phyloP scores from a whole-genome alignment of 1,139 yeast genomes.

The Hyphopichia pseudoburtonii region DNA sequence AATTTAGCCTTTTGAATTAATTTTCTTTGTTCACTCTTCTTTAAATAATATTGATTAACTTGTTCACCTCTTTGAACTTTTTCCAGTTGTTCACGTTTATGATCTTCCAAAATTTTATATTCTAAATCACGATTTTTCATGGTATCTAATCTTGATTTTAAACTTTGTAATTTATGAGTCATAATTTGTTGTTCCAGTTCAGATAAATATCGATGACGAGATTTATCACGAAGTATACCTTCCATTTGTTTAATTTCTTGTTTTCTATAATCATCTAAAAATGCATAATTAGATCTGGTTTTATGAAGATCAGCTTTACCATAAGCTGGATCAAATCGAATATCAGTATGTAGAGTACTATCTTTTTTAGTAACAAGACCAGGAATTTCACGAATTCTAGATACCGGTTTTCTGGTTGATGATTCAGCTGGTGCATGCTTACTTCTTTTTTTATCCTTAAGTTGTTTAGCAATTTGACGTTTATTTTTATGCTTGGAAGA shows the following conservation, averaged over 20 bases:
- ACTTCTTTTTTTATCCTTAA: slow-evolving; percentile 26
- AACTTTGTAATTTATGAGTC: slow-evolving; percentile 54
- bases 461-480: neutral
- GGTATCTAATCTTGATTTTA: slow-evolving; percentile 75
- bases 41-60: slow-evolving; percentile 59
- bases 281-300: slow-evolving; percentile 75
- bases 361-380: slow-evolving; percentile 55
- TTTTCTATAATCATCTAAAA: slow-evolving; percentile 81
- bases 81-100: slow-evolving; percentile 48
- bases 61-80: slow-evolving; percentile 50
- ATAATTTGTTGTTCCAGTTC: slow-evolving; percentile 54
- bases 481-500: neutral
- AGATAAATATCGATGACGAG: slow-evolving; percentile 42
- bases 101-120: slow-evolving; percentile 55
- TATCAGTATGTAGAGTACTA: slow-evolving; percentile 61
- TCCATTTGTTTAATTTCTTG: slow-evolving; percentile 66
- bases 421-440: slow-evolving; percentile 83
- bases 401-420: slow-evolving; percentile 71
- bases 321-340: slow-evolving; percentile 85
- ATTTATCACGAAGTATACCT: slow-evolving; percentile 54
- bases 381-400: slow-evolving; percentile 70
- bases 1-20: slow-evolving; percentile 86
- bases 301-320: slow-evolving; percentile 75
- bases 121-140: slow-evolving; percentile 77
- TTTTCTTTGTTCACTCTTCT: slow-evolving; percentile 79